Conservation (phyloP, 176 grass and related monocot genomes). For the Eremochloa ophiuroides region DNA sequence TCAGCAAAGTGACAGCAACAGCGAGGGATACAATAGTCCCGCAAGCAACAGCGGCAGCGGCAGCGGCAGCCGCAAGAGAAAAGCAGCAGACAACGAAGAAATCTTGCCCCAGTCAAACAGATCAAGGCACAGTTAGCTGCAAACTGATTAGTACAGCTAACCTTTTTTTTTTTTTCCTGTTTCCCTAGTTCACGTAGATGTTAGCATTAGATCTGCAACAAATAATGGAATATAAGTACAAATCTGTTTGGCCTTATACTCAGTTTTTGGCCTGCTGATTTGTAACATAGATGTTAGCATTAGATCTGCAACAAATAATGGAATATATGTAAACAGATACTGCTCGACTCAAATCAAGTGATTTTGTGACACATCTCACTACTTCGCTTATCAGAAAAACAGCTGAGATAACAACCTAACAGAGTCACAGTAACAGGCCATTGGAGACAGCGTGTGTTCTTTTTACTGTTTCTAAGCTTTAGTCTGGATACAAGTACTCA, state of each 20-base stretch:
- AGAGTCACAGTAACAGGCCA: background rate
- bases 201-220: too few relatives aligned
- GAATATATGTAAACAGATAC: background rate
- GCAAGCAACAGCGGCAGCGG: slow-evolving; percentile 24
- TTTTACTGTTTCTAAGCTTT: background rate
- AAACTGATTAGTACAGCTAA: slow-evolving; percentile 13
- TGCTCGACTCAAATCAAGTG: background rate
- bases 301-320: slow-evolving; percentile 17
- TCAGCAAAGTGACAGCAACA: slow-evolving; percentile 37
- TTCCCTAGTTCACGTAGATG: background rate
- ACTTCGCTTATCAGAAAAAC: background rate
- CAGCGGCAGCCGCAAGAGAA: slow-evolving; percentile 53
- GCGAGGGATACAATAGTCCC: slow-evolving; percentile 22
- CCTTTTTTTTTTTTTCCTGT: background rate
- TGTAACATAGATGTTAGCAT: slow-evolving; percentile 18
- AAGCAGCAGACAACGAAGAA: slow-evolving; percentile 46
- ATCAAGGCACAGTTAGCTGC: slow-evolving; percentile 45
- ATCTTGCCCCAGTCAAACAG: slow-evolving; percentile 48
- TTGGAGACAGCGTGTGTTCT: background rate
- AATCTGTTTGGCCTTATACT: background rate
- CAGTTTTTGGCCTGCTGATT: slow-evolving; percentile 20
- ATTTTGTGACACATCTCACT: background rate
- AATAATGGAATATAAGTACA: too few relatives aligned
- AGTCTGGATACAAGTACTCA: background rate
- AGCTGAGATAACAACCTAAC: background rate